These are phyloP conservation scores for Auricularia cornea DNA, from an alignment of 768 basidiomycete species.

Conservation along the genomic window DNA sequence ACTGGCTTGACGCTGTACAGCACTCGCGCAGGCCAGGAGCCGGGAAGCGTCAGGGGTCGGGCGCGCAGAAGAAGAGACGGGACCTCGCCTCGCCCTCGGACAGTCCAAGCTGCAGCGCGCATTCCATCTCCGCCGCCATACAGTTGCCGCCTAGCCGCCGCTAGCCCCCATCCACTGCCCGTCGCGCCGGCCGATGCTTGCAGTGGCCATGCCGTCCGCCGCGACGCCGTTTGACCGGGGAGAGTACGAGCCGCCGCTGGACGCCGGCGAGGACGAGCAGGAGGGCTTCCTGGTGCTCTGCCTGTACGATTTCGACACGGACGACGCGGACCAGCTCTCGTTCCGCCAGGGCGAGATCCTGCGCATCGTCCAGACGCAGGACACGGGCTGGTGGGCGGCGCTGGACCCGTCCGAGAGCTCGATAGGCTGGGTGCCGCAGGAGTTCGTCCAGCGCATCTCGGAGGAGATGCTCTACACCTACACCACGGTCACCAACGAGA, in stretches of 20 bases:
- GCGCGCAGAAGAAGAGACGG: no score
- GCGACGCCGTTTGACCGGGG: background rate
- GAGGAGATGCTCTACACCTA: constrained; percentile 44
- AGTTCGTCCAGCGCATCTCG: constrained; percentile 52
- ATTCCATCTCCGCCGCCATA: background rate
- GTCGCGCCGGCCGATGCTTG: constrained; percentile 16
- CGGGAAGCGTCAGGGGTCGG: no score
- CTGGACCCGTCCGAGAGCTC: constrained; percentile 42
- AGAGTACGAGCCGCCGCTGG: background rate
- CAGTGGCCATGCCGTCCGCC: background rate
- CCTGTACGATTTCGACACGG: constrained; percentile 57
- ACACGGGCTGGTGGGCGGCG: constrained; percentile 78
- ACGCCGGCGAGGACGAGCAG: background rate
- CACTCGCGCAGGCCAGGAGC: no score
- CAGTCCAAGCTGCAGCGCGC: no score
- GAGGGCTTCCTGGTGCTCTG: constrained; percentile 46
- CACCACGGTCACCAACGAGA: constrained; percentile 33
- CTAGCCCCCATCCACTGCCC: constrained; percentile 3
- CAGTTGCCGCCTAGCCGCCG: background rate
- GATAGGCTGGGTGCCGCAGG: constrained; percentile 71
- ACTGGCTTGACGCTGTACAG: no score
- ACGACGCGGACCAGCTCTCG: constrained; percentile 51
- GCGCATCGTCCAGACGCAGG: constrained; percentile 57
- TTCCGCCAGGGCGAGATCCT: constrained; percentile 63
- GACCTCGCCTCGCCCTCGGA: no score